Conservation (phyloP, 768 basidiomycete species). For the Panus rudis region DNA sequence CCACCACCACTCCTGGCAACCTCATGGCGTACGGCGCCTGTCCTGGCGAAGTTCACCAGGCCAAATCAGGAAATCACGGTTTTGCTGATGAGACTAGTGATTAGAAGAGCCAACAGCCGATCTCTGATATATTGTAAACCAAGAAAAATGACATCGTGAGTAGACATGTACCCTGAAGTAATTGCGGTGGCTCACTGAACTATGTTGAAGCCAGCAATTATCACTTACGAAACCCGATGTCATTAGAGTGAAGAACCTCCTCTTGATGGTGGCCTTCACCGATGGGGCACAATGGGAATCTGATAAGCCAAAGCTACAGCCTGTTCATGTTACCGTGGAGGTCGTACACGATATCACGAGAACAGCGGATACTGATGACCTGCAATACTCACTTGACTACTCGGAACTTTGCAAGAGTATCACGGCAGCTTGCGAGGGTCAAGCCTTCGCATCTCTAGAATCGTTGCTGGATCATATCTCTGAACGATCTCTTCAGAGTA, state of each 20-base stretch:
- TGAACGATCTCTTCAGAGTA: slow-evolving; percentile 28
- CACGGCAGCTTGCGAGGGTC: slow-evolving; percentile 17
- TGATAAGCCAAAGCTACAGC: slow-evolving; percentile 36
- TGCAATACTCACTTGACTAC: slow-evolving; percentile 61
- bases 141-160: too few species aligned
- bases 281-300: slow-evolving; percentile 43
- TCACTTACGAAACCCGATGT: too few species aligned
- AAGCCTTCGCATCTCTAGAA: slow-evolving; percentile 38
- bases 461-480: slow-evolving; percentile 38
- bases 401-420: slow-evolving; percentile 34
- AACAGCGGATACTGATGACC: slow-evolving; percentile 47
- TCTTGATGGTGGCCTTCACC: slow-evolving; percentile 33
- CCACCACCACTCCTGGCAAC: too few species aligned
- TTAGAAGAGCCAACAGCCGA: too few species aligned
- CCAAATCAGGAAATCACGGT: too few species aligned
- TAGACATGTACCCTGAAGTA: too few species aligned
- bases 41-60: too few species aligned
- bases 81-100: too few species aligned
- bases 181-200: too few species aligned
- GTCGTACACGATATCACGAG: slow-evolving; percentile 43
- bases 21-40: too few species aligned
- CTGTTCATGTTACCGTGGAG: slow-evolving; percentile 44
- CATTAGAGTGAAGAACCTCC: slow-evolving; percentile 44
- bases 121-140: too few species aligned
- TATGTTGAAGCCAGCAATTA: too few species aligned